These are phyloP conservation scores for Lachancea sp. DNA, from an alignment of 805 yeast species.

Conservation along the genomic window DNA sequence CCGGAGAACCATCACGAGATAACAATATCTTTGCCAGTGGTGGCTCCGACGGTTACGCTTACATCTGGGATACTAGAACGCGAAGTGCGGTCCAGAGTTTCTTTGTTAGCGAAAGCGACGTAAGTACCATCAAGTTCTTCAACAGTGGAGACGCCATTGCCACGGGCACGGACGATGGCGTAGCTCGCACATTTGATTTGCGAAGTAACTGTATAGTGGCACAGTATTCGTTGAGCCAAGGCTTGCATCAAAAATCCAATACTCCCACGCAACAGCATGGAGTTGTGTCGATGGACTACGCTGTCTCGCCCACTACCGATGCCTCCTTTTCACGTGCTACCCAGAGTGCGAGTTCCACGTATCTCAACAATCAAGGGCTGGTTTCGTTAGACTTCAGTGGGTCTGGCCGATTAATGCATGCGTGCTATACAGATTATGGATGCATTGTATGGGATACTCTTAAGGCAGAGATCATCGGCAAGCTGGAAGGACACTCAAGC, in stretches of 20 bases:
- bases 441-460: constrained; percentile 75
- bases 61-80: constrained; percentile 60
- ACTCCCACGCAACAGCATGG: constrained; percentile 12
- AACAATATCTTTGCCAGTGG: constrained; percentile 48
- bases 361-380: constrained; percentile 60
- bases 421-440: constrained; percentile 69
- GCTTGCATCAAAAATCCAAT: constrained; percentile 13
- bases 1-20: constrained; percentile 20
- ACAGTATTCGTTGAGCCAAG: constrained; percentile 35
- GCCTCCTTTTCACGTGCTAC: constrained; percentile 9
- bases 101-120: constrained; percentile 55
- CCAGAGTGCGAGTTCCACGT: constrained; percentile 18
- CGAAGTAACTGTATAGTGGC: constrained; percentile 69
- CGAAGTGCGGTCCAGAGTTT: constrained; percentile 44
- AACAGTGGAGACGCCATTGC: constrained; percentile 67
- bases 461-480: constrained; percentile 57
- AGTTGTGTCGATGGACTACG: constrained; percentile 24
- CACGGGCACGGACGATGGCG: constrained; percentile 76
- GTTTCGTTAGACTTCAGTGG: constrained; percentile 63
- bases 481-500: constrained; percentile 57
- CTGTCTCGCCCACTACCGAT: constrained; percentile 17
- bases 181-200: constrained; percentile 62
- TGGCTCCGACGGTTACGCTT: constrained; percentile 61
- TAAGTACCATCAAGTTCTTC: constrained; percentile 54
- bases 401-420: constrained; percentile 68